A percentile compares a stretch with the other conserved stretches of the same genome.
phyloP scores from a whole-genome alignment of 345 rosid species.

The Streptanthus diversifolius region DNA sequence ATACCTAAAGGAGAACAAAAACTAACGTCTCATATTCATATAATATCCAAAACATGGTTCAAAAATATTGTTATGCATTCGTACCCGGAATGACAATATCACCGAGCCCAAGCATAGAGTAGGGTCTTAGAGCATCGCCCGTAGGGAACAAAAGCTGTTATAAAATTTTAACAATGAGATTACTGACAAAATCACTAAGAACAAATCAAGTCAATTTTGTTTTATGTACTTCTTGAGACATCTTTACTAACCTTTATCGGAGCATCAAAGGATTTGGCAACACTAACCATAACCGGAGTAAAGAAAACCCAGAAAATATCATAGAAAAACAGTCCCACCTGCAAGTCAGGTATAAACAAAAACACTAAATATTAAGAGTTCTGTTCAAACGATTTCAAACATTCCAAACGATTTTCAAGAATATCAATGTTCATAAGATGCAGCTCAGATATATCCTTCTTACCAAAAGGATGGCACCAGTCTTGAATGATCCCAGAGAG shows the following conservation, averaged over 20 bases:
- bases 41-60: neutral
- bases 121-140: conserved; percentile 66
- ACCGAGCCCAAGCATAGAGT: conserved; percentile 99
- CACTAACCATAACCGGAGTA: conserved; percentile 99
- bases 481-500: conserved; percentile 94
- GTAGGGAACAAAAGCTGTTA: conserved; percentile 94
- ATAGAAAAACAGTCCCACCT: conserved; percentile 96
- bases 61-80: neutral
- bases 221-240: neutral
- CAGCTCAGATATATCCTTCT: conserved; percentile 18
- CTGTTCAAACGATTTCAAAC: neutral
- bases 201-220: neutral
- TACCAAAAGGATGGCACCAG: conserved; percentile 97
- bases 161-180: neutral
- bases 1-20: conserved; percentile 51
- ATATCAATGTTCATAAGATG: neutral
- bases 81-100: conserved; percentile 97
- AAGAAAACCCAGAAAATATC: conserved; percentile 99
- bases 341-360: conserved; percentile 24
- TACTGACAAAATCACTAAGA: neutral
- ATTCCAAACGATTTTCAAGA: neutral
- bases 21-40: neutral
- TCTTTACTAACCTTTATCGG: conserved; percentile 83
- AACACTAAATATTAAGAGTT: neutral
- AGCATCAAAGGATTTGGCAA: conserved; percentile 98